These are phyloP conservation scores for Blastobotrys petasosporus DNA, from an alignment of 1,139 yeast genomes.

Conservation along the genomic window DNA sequence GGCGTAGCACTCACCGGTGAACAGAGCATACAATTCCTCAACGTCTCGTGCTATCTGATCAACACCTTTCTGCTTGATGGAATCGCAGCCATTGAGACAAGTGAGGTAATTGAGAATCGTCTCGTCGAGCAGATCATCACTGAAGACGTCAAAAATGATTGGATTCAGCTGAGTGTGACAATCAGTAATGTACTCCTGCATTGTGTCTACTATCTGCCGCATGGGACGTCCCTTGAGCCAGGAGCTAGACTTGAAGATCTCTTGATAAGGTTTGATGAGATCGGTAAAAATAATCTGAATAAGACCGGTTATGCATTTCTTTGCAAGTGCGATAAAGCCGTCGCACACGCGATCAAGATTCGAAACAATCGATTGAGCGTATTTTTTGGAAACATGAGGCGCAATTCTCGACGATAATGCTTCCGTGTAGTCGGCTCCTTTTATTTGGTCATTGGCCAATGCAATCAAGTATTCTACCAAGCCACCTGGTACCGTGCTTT, in stretches of 20 bases:
- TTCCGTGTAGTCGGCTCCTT: constrained; percentile 75
- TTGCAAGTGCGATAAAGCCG: constrained; percentile 74
- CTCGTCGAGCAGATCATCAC: constrained; percentile 48
- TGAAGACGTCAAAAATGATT: constrained; percentile 46
- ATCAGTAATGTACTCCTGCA: constrained; percentile 69
- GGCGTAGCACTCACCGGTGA: constrained; percentile 46
- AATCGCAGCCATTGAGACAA: constrained; percentile 40
- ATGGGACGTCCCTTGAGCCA: constrained; percentile 43
- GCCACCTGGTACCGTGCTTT: constrained; percentile 65
- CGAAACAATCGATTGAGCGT: constrained; percentile 50
- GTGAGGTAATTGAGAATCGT: constrained; percentile 43
- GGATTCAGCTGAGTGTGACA: constrained; percentile 45
- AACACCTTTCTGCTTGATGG: constrained; percentile 48
- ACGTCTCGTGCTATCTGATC: constrained; percentile 63
- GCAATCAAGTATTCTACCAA: constrained; percentile 78
- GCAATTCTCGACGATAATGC: constrained; percentile 63
- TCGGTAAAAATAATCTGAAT: constrained; percentile 70
- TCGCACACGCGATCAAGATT: constrained; percentile 60
- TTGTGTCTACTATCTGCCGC: constrained; percentile 63
- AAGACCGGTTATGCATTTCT: constrained; percentile 57
- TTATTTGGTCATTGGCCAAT: constrained; percentile 80
- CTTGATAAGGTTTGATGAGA: constrained; percentile 44
- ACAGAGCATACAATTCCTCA: constrained; percentile 54
- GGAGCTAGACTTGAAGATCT: constrained; percentile 37
- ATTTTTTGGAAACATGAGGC: constrained; percentile 59